Conservation (phyloP, 2,329 filamentous ascomycete species). For the Fusarium drepaniforme region DNA sequence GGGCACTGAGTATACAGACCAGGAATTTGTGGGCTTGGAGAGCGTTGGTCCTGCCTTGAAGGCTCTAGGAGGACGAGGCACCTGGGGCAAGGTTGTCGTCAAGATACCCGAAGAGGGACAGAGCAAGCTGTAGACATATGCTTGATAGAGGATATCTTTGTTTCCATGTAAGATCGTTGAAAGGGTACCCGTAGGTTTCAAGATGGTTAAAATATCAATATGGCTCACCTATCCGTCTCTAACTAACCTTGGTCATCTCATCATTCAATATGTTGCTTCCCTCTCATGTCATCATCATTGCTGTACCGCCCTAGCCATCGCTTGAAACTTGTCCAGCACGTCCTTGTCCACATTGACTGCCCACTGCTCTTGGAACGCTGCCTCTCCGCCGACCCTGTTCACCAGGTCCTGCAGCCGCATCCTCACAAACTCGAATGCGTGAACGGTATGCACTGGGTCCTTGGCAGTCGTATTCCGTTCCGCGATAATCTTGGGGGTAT, state of each 20-base stretch:
- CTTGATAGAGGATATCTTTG: neutral
- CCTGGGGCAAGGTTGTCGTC: slow-evolving; percentile 97
- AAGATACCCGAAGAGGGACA: slow-evolving; percentile 78
- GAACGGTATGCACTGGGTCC: slow-evolving; percentile 77
- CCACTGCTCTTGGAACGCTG: slow-evolving; percentile 76
- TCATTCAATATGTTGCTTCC: slow-evolving; percentile 25
- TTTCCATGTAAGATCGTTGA: neutral
- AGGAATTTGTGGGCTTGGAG: slow-evolving; percentile 86
- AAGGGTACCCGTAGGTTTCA: neutral
- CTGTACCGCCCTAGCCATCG: slow-evolving; percentile 43
- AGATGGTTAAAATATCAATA: neutral
- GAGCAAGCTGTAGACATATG: slow-evolving; percentile 62
- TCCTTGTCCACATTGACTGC: slow-evolving; percentile 81
- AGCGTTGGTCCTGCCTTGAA: slow-evolving; percentile 81
- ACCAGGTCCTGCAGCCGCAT: slow-evolving; percentile 72
- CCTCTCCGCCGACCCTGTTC: slow-evolving; percentile 71
- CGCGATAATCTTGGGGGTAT: slow-evolving; percentile 67
- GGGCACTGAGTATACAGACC: slow-evolving; percentile 85
- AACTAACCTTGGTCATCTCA: slow-evolving; percentile 32
- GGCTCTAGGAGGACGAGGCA: slow-evolving; percentile 82
- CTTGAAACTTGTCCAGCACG: slow-evolving; percentile 72
- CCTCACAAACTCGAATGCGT: slow-evolving; percentile 73
- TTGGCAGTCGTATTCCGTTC: slow-evolving; percentile 65
- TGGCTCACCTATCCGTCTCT: slow-evolving; percentile 22
- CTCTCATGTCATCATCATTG: slow-evolving; percentile 16